Evolutionary conservation across 1,284 basidiomycete genomes (phyloP), one percentile per base, ranked within the genome.

Genomic region (Pseudozyma hubeiensis): DNA sequence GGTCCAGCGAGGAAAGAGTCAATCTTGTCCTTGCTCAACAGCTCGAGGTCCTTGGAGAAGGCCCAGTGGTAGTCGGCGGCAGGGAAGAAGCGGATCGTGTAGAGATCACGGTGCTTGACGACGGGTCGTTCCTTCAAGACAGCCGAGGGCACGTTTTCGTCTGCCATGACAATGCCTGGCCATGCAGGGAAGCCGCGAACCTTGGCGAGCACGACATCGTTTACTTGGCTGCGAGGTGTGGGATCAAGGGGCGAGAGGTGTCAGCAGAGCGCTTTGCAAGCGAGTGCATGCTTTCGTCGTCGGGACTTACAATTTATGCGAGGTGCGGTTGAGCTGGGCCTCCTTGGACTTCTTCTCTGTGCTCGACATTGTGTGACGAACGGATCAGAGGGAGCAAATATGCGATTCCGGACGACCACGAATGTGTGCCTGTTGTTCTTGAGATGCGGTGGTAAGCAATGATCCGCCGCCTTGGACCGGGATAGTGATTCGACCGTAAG

Each of bases 141-240:
- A 4, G 75, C 75, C 17, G 86, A 75, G 16, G 91, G 90, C 0
- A 91, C 90, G 16, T 80, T 85, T 9, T 89, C 88, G 1, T 91
- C 90, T 79, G 92, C 91, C 39, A 93, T 89, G 65, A 95, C 93
- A 87, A 91, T 91, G 81, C 90, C 92, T 64, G 93, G 93, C 95
- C 95, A 98, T 33, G 92, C 89, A 13, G 96, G 93, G 87, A 89
- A 98, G 14, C 96, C 95, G 86, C 92, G 92, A 82, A 99, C 87
- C 87, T 97, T 94, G 41, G 90, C 93, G 64, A 97, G 89, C 35
- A 98, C 94, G 78, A 94, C 88, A 84, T 97, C 94, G 82, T 91
- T 88, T 58, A 60, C 55, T 29, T 75, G 60, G 62, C 75, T 77
- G 64, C 60, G n/a, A 24, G 39, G 39, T 13, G 13, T 34, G 35